Conservation (phyloP, 2,329 filamentous ascomycete species). For the Fusarium sp. region DNA sequence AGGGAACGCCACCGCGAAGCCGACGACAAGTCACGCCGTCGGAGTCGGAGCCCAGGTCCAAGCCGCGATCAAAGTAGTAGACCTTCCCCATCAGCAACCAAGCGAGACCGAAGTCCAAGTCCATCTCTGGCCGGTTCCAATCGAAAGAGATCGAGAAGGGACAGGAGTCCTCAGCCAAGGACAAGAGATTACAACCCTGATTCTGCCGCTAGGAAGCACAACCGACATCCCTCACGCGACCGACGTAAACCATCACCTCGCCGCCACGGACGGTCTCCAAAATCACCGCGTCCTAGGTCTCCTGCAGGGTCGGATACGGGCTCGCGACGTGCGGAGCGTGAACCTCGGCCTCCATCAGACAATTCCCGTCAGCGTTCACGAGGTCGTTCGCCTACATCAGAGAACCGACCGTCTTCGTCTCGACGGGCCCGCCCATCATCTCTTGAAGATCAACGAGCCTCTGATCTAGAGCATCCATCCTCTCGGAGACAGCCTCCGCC, state of each 20-base stretch:
- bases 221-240: conserved; percentile 50
- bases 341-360: conserved; percentile 37
- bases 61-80: conserved; percentile 44
- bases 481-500: conserved; percentile 41
- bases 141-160: conserved; percentile 55
- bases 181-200: conserved; percentile 56
- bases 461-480: conserved; percentile 39
- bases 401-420: conserved; percentile 35
- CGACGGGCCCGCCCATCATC: conserved; percentile 38
- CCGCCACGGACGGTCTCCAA: conserved; percentile 45
- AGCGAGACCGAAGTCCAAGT: conserved; percentile 57
- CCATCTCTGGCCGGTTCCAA: conserved; percentile 52
- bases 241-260: conserved; percentile 48
- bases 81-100: conserved; percentile 54
- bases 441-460: conserved; percentile 38
- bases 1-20: conserved; percentile 48
- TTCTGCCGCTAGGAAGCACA: conserved; percentile 46
- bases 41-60: conserved; percentile 51
- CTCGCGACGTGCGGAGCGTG: conserved; percentile 42
- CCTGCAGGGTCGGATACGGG: conserved; percentile 42
- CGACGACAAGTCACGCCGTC: conserved; percentile 49
- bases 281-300: conserved; percentile 47
- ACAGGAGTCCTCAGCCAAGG: conserved; percentile 52
- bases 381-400: conserved; percentile 42
- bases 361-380: conserved; percentile 39